These are phyloP conservation scores for Amoebophrya sp. DNA, from an alignment of 169 alveolate species.

Conservation along the genomic window DNA sequence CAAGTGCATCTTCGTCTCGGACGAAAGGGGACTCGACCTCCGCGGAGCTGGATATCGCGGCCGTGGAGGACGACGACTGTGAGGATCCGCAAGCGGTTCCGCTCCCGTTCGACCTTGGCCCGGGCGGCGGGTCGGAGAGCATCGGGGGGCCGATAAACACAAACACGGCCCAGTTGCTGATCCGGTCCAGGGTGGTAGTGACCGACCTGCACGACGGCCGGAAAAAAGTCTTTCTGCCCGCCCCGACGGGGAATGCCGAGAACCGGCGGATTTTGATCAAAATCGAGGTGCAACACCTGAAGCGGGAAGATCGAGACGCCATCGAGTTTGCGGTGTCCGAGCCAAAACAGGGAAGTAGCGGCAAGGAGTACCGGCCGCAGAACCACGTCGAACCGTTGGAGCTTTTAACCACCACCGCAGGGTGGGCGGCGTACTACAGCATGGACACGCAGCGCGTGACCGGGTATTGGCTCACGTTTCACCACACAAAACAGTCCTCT, in stretches of 20 bases:
- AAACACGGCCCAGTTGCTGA: slow-evolving; percentile 44
- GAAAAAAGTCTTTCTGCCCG: slow-evolving; percentile 38
- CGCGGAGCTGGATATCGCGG: slow-evolving; percentile 32
- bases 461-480: not conserved
- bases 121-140: slow-evolving; percentile 53
- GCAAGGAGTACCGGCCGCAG: not conserved
- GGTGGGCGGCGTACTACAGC: not conserved
- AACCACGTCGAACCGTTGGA: not conserved
- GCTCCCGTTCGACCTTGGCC: slow-evolving; percentile 54
- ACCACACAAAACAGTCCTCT: not conserved
- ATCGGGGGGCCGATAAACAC: slow-evolving; percentile 59
- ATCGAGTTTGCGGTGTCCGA: not conserved
- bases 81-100: slow-evolving; percentile 52
- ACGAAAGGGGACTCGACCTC: too few relatives aligned
- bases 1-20: too few relatives aligned
- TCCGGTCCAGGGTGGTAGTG: slow-evolving; percentile 53
- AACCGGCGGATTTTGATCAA: not conserved
- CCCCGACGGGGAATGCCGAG: slow-evolving; percentile 7
- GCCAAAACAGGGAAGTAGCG: too few relatives aligned
- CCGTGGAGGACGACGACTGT: slow-evolving; percentile 34
- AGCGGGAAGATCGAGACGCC: not conserved
- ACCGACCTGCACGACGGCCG: slow-evolving; percentile 55
- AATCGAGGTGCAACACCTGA: not conserved
- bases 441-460: not conserved
- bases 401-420: not conserved